Conservation (phyloP, 75 land plant genomes). For the Azolla pinnata region DNA sequence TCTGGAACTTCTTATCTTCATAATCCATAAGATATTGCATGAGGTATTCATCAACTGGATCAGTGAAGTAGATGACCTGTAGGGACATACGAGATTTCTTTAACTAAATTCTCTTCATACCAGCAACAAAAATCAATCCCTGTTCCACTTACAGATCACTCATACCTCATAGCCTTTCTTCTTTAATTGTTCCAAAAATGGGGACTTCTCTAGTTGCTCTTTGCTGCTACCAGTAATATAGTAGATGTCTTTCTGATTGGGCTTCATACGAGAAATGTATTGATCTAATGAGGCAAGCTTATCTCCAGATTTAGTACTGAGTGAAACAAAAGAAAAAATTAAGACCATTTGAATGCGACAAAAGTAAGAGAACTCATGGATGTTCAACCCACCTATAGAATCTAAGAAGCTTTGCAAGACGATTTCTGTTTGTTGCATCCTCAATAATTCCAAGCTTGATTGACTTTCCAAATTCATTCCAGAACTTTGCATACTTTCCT, state of each 20-base stretch:
- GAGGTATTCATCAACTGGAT: slow-evolving; percentile 92
- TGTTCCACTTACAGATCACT: background rate
- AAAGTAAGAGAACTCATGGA: background rate
- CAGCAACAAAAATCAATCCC: background rate
- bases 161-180: slow-evolving; percentile 93
- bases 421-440: slow-evolving; percentile 87
- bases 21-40: slow-evolving; percentile 97
- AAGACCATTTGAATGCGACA: background rate
- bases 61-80: slow-evolving; percentile 96
- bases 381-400: slow-evolving; percentile 55
- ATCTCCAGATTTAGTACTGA: slow-evolving; percentile 87
- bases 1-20: slow-evolving; percentile 95
- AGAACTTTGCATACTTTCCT: slow-evolving; percentile 85
- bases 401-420: slow-evolving; percentile 89
- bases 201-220: slow-evolving; percentile 90
- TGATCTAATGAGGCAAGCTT: slow-evolving; percentile 78
- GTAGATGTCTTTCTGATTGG: slow-evolving; percentile 86
- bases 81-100: too few species aligned
- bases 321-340: slow-evolving; percentile 6
- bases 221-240: slow-evolving; percentile 84
- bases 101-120: too few species aligned
- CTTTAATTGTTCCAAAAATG: slow-evolving; percentile 84
- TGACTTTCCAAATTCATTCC: slow-evolving; percentile 97
- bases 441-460: slow-evolving; percentile 95
- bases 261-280: slow-evolving; percentile 89